phyloP scores from a whole-genome alignment of 2,329 filamentous ascomycete genomes.

The Nemania sp. region DNA sequence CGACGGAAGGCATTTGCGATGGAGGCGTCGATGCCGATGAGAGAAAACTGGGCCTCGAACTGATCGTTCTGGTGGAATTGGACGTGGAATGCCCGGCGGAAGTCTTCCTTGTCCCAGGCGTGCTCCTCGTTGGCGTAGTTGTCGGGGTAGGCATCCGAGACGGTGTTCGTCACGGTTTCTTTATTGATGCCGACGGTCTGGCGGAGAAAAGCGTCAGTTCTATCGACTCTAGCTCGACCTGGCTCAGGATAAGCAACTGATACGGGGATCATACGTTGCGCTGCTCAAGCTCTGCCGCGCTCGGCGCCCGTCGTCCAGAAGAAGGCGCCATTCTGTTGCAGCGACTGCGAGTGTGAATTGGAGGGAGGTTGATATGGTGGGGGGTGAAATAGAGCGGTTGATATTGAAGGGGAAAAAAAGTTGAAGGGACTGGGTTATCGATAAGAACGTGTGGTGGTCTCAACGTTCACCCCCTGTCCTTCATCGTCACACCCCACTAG shows the following conservation, averaged over 20 bases:
- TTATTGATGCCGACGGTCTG: constrained; percentile 85
- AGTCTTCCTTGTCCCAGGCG: constrained; percentile 75
- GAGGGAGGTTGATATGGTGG: constrained; percentile 29
- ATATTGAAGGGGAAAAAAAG: constrained; percentile 33
- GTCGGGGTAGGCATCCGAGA: constrained; percentile 88
- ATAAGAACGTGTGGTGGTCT: constrained; percentile 24
- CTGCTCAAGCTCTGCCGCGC: constrained; percentile 35
- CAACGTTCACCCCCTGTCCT: constrained; percentile 9
- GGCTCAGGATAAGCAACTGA: not conserved
- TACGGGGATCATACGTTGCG: constrained; percentile 34
- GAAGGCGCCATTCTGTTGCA: constrained; percentile 40
- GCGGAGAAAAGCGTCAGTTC: constrained; percentile 25
- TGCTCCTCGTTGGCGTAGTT: constrained; percentile 90
- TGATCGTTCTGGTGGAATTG: constrained; percentile 83
- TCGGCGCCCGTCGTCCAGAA: constrained; percentile 30
- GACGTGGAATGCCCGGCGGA: constrained; percentile 71
- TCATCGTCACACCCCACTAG: constrained; percentile 27
- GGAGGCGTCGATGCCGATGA: constrained; percentile 88
- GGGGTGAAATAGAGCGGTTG: constrained; percentile 30
- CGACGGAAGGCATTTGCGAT: constrained; percentile 97
- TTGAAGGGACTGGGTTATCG: constrained; percentile 29
- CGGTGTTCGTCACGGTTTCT: constrained; percentile 88
- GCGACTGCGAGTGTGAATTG: constrained; percentile 11
- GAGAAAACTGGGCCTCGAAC: constrained; percentile 82
- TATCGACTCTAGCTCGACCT: too few relatives aligned